Base-by-base conservation (phyloP, 768 basidiomycete species). In the Termitomyces sp. region DNA sequence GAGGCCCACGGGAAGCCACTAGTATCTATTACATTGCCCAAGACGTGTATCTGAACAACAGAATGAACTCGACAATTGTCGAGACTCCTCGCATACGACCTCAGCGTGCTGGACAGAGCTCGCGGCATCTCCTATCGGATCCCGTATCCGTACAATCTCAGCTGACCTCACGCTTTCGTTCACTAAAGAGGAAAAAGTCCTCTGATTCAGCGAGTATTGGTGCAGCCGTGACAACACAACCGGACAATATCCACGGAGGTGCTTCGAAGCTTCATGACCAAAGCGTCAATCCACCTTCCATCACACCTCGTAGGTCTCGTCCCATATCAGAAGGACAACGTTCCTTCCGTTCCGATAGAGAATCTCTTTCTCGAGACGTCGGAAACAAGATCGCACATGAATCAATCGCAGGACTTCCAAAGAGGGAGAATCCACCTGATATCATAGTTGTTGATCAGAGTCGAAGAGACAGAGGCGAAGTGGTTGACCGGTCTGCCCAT, bases 181-280 rank as follows among this genome's bases (percentile, higher is more conserved):
- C 64, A 9, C 48, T 63, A 15, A 69, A 65, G 52, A 60, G 66
- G 46, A 67, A 66, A 59, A 68, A 66, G 52, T 58, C 61, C 7
- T 52, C 57, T 40, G 56, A 45, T 25, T 56, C 62, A 11, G 35
- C 48, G 27, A 59, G 60, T 42, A 63, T 49, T 9, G 50, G 51
- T 32, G 51, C 60, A 7, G 55, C 56, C 20, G 51, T 54, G 6
- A 57, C 60, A 29, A 35, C 48, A 1, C n/a, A n/a, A n/a, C 56
- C 56, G 10, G 60, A 62, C 12, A 58, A 64, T 41, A 22, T 41
- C 47, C 18, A 39, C 15, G 53, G 43, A 52, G 32, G 7, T 35
- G 39, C 23, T 23, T 22, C 42, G 41, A 52, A 50, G 49, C 43
- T 39, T 18, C n/a, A 15, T 31, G 31, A 25, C 20, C 36, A 33